Evolutionary conservation across 768 basidiomycete species (phyloP).

Genomic region (Kwoniella heveanensis): DNA sequence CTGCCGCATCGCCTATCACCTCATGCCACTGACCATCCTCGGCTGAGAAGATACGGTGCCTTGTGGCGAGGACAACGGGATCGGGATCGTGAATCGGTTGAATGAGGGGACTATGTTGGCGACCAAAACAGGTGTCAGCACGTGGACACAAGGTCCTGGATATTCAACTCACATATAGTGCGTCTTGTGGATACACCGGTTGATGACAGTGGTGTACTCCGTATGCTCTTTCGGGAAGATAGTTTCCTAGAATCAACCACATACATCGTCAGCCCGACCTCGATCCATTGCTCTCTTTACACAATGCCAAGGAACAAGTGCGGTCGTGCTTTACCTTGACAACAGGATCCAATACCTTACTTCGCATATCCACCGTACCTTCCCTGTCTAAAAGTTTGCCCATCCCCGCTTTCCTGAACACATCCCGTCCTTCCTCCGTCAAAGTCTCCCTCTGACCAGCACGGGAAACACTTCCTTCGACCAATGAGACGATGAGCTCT

Average conservation of each 20-base stretch:
- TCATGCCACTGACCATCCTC: slow-evolving; percentile 50
- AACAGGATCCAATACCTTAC: slow-evolving; percentile 48
- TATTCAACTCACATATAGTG: slow-evolving; percentile 49
- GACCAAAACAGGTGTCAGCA: too few relatives aligned
- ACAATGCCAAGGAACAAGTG: too few relatives aligned
- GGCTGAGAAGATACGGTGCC: slow-evolving; percentile 49
- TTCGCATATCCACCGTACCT: slow-evolving; percentile 45
- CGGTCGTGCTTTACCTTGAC: slow-evolving; percentile 42
- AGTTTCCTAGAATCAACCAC: slow-evolving; percentile 37
- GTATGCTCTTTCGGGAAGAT: slow-evolving; percentile 44
- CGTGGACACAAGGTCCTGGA: too few relatives aligned
- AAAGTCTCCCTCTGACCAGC: slow-evolving; percentile 19
- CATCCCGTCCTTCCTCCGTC: slow-evolving; percentile 8
- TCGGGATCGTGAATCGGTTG: slow-evolving; percentile 53
- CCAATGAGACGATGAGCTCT: slow-evolving; percentile 23
- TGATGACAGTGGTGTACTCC: slow-evolving; percentile 42
- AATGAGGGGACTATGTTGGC: slow-evolving; percentile 54
- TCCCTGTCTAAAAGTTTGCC: slow-evolving; percentile 23
- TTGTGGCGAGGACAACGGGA: slow-evolving; percentile 45
- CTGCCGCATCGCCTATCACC: slow-evolving; percentile 52
- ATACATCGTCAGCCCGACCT: background rate
- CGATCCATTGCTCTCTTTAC: too few relatives aligned
- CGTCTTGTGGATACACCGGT: slow-evolving; percentile 49
- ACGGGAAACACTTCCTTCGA: background rate
- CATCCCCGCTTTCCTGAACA: slow-evolving; percentile 43